phyloP scores from a whole-genome alignment of 1,139 yeast genomes.

The Kluyveromyces marxianus region DNA sequence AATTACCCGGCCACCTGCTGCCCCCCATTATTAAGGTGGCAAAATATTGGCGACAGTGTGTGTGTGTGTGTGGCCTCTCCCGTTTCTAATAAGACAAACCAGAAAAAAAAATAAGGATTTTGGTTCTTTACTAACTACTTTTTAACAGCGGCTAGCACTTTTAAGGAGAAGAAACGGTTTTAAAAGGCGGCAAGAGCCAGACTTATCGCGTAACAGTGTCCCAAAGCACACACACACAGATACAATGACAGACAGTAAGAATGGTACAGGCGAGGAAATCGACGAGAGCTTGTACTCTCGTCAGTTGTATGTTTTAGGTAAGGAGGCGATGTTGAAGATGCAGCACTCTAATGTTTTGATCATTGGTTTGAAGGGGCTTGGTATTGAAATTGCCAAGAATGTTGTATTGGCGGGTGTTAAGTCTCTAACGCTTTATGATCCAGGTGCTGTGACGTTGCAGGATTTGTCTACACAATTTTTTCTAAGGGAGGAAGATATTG shows the following conservation, averaged over 20 bases:
- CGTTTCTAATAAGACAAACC: too few relatives aligned
- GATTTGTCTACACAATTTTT: constrained; percentile 91
- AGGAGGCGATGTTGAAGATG: constrained; percentile 97
- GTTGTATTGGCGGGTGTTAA: constrained; percentile 97
- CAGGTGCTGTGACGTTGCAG: constrained; percentile 52
- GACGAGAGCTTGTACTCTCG: constrained; percentile 95
- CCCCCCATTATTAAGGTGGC: too few relatives aligned
- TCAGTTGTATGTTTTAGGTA: constrained; percentile 87
- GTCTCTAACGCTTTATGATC: constrained; percentile 82
- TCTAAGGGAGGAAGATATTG: constrained; percentile 61
- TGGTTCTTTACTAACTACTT: too few relatives aligned
- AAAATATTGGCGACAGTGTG: too few relatives aligned
- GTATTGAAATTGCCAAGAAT: constrained; percentile 93
- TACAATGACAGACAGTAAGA: not conserved
- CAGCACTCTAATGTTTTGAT: constrained; percentile 83
- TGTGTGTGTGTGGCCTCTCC: too few relatives aligned
- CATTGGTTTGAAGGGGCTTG: constrained; percentile 84
- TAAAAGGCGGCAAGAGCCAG: too few relatives aligned
- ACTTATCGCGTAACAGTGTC: too few relatives aligned
- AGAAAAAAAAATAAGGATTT: too few relatives aligned
- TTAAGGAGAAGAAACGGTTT: too few relatives aligned
- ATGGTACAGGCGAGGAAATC: constrained; percentile 37
- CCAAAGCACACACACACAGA: too few relatives aligned
- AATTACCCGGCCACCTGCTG: too few relatives aligned
- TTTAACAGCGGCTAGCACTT: too few relatives aligned